Base-by-base conservation (phyloP, 331 rosid species). In the Pyrus hybrid region DNA sequence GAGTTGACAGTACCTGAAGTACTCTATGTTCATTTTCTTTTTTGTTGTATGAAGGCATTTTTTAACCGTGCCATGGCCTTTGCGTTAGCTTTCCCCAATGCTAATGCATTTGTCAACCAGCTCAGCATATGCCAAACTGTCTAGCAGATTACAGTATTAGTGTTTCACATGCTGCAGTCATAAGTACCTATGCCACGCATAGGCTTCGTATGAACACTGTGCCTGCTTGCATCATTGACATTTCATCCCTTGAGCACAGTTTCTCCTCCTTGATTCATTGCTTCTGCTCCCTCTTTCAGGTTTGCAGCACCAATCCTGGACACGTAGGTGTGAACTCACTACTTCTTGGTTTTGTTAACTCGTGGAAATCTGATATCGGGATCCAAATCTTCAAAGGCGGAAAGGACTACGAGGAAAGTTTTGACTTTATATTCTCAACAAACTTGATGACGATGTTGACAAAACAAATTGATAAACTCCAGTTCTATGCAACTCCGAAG, bases 401-500 rank as follows among this genome's bases (percentile, higher is more conserved):
- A 8, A 76, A 43, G 13, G 85, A 85, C 71, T 82, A 69, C 5
- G 97, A 87, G 61, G 70, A 84, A 80, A 73, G 65, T 57, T 86
- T 83, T 73, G 85, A 89, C 83, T 64, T 87, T 84, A 80, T 92
- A 78, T 89, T 92, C 71, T 89, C 96, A 12, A 77, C 88, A 84
- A 80, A 82, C 76, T 84, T 84, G 25, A 61, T 86, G 63, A 84
- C 76, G 82, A 85, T 81, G 86, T 65, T 92, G 87, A 80, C 64
- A 6, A 84, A 86, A 75, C 87, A 88, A 81, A 84, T 70, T 11
- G 77, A 82, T 72, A 85, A 88, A 76, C 86, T 88, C 80, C 88
- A 84, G 75, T 85, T 94, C 83, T 75, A 76, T 74, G 91, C 85
- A 13, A 77, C 41, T 30, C 88, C 88, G 37, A 88, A 81, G 86